These are phyloP conservation scores for Ilyonectria destructans DNA, from an alignment of 2,329 filamentous ascomycete genomes.

Conservation along the genomic window DNA sequence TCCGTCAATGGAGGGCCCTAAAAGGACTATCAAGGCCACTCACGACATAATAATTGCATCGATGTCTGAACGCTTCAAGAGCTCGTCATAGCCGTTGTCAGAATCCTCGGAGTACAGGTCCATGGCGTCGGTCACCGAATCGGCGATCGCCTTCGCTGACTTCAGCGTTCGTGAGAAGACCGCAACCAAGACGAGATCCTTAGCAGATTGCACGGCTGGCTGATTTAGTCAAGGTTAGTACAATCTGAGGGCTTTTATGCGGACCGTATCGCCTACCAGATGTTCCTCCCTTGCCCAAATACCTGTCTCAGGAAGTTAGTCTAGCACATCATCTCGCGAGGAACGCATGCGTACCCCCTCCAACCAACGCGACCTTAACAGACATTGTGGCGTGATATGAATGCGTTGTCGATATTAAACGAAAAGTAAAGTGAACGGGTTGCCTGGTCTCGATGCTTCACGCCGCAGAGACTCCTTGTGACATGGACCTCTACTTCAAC, in stretches of 20 bases:
- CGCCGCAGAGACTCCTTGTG: no score
- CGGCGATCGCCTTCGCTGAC: slow-evolving; percentile 16
- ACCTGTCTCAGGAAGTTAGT: background rate
- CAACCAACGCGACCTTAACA: slow-evolving; percentile 10
- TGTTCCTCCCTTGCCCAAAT: slow-evolving; percentile 18
- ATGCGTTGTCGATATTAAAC: background rate
- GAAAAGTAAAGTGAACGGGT: background rate
- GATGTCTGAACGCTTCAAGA: slow-evolving; percentile 16
- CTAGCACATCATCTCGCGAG: no score
- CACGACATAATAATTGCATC: slow-evolving; percentile 23
- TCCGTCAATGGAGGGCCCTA: background rate
- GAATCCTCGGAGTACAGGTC: slow-evolving; percentile 16
- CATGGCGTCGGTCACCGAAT: background rate
- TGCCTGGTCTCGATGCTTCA: background rate
- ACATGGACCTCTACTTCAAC: no score
- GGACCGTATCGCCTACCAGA: background rate
- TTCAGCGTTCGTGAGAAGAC: slow-evolving; percentile 18
- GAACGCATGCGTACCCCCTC: slow-evolving; percentile 12
- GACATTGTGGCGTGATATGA: background rate
- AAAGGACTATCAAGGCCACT: background rate
- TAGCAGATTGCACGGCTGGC: slow-evolving; percentile 11
- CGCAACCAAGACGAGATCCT: slow-evolving; percentile 6
- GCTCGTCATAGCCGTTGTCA: slow-evolving; percentile 1
- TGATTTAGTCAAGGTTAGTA: background rate
- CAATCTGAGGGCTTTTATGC: no score